phyloP scores from a whole-genome alignment of 257 asterid species.

The Linderniella brevidens region DNA sequence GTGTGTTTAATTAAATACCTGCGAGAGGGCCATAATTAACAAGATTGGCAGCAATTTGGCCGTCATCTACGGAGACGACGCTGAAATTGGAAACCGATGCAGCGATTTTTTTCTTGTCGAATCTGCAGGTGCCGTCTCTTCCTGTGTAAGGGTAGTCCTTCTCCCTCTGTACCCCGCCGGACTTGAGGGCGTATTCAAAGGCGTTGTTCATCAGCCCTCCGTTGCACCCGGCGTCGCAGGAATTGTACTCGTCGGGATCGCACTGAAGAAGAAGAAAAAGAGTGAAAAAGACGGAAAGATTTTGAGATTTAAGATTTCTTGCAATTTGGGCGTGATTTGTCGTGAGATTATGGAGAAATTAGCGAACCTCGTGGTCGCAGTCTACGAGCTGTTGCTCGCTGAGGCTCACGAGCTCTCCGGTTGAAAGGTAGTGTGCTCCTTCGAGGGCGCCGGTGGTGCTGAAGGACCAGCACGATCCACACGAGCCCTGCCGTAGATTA shows the following conservation, averaged over 20 bases:
- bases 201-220: conserved; percentile 93
- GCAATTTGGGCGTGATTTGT: not conserved
- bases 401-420: conserved; percentile 77
- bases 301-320: not conserved
- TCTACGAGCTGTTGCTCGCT: conserved; percentile 99
- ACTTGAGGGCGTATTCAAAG: conserved; percentile 58
- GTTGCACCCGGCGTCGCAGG: conserved; percentile 71
- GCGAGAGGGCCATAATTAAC: conserved; percentile 81
- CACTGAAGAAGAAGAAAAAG: conserved; percentile 24
- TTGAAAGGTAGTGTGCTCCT: conserved; percentile 72
- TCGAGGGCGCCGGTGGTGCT: conserved; percentile 78
- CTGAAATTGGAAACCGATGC: conserved; percentile 71
- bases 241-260: conserved; percentile 38
- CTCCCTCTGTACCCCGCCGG: conserved; percentile 66
- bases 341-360: not conserved
- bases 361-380: conserved; percentile 81
- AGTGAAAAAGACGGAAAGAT: too few relatives aligned
- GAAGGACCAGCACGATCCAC: conserved; percentile 98
- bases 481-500: conserved; percentile 42
- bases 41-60: conserved; percentile 84
- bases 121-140: conserved; percentile 44
- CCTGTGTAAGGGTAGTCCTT: conserved; percentile 76
- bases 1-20: conserved; percentile 24
- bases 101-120: conserved; percentile 40
- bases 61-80: conserved; percentile 51